Percentiles rank a stretch among this genome's conserved stretches.
Evolutionary conservation across 768 basidiomycete species (phyloP).

Genomic region (Thelephora aurantiotincta): DNA sequence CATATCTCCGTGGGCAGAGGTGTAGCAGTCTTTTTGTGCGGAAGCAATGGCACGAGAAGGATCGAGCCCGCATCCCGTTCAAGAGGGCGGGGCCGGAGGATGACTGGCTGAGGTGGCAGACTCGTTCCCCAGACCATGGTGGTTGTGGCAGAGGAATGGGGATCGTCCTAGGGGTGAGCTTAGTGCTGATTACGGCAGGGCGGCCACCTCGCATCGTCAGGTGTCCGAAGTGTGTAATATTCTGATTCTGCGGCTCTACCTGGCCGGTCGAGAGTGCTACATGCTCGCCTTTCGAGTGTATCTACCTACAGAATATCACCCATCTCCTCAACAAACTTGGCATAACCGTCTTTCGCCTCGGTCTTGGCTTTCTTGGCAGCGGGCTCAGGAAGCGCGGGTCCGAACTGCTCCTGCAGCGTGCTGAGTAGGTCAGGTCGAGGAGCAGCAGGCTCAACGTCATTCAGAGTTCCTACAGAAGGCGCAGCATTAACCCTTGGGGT

Average conservation of each 20-base stretch:
- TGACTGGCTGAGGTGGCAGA: conserved; percentile 12
- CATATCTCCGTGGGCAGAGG: conserved; percentile 61
- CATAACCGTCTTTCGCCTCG: conserved; percentile 49
- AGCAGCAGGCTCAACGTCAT: conserved; percentile 19
- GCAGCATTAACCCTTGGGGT: conserved; percentile 46
- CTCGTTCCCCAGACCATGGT: no score
- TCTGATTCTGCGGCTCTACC: no score
- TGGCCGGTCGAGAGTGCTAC: no score
- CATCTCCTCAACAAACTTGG: conserved; percentile 67
- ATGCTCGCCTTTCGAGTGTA: conserved; percentile 10
- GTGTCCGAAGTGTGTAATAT: no score
- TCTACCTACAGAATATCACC: conserved; percentile 35
- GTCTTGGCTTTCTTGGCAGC: conserved; percentile 8
- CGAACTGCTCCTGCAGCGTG: conserved; percentile 46
- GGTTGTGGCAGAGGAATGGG: no score
- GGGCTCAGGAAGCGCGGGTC: conserved; percentile 18
- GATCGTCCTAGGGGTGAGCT: no score
- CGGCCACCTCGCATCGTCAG: no score
- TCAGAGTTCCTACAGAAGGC: conserved; percentile 29
- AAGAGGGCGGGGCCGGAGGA: conserved; percentile 58
- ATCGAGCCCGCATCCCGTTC: conserved; percentile 43
- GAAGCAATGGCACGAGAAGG: conserved; percentile 56
- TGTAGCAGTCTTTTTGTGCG: conserved; percentile 32
- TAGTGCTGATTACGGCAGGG: no score
- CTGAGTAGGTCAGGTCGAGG: conserved; percentile 55